phyloP scores from a whole-genome alignment of 2,329 filamentous ascomycete species.

The Aspergillus tamarii region DNA sequence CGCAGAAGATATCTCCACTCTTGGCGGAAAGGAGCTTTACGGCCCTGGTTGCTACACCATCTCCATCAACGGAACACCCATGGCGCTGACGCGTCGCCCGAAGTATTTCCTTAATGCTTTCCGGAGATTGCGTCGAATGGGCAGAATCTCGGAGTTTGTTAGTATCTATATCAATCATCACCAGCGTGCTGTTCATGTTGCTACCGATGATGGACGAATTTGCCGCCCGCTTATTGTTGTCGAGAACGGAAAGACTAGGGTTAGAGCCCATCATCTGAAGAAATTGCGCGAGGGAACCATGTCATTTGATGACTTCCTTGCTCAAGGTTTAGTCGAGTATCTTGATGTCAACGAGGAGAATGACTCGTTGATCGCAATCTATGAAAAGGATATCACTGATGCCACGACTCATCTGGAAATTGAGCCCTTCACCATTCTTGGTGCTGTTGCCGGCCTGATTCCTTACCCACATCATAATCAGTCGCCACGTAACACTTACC shows the following conservation, averaged over 20 bases:
- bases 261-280: constrained; percentile 77
- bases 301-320: constrained; percentile 92
- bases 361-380: constrained; percentile 88
- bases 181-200: constrained; percentile 88
- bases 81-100: constrained; percentile 82
- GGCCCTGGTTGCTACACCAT: constrained; percentile 82
- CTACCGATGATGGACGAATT: constrained; percentile 94
- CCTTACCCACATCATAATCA: constrained; percentile 99
- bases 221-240: constrained; percentile 96
- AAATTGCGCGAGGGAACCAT: constrained; percentile 80
- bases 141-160: constrained; percentile 92
- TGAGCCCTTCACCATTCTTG: constrained; percentile 94
- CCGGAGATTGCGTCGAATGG: constrained; percentile 82
- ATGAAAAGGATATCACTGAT: constrained; percentile 79
- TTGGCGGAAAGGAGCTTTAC: constrained; percentile 86
- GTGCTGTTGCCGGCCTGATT: constrained; percentile 92
- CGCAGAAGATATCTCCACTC: constrained; percentile 76
- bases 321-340: constrained; percentile 89
- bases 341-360: constrained; percentile 98
- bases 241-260: constrained; percentile 80
- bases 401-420: constrained; percentile 95
- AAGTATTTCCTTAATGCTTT: constrained; percentile 86
- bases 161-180: constrained; percentile 96
- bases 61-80: constrained; percentile 92
- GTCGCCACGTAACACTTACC: constrained; percentile 96